Base-by-base conservation (phyloP, 208 protist species). In the Vickermania ingenoplastis region DNA sequence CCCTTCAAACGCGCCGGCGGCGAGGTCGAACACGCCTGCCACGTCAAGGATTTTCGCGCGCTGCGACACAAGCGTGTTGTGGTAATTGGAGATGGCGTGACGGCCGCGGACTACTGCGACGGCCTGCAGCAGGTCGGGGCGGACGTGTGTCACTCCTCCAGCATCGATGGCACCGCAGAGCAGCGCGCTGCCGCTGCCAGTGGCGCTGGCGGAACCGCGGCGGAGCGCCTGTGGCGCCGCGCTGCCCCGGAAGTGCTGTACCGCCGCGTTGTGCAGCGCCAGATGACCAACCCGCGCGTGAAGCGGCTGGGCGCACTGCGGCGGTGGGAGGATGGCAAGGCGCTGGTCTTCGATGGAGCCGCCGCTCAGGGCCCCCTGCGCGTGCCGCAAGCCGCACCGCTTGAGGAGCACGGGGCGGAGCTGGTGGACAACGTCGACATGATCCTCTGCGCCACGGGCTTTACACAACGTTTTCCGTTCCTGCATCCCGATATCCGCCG, bases 11-110 rank as follows among this genome's bases (percentile, higher is more conserved):
- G 25, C 2, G 71, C 58, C 4, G 83, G 84, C 22, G 85, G 85
- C 4, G 88, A 95, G 64, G 27, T 95, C 53, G 74, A 87, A 61
- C 88, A 95, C 76, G 63, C 83, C 41, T 75, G 80, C 2, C 79
- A 92, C 67, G 75, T 91, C 24, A 95, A 95, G 68, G 81, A 90
- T 65, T 95, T 92, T 61, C 79, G 88, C 2, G 59, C 68, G 3
- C 83, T 87, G n/a, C 71, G 70, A 51, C 53, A 56, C 7, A 88
- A 89, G 68, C 73, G 81, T 14, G 83, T 92, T 27, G 84, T 87
- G 24, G 81, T 95, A 5, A 67, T 95, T 1, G 88, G 88, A 45
- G 81, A 92, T 63, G 88, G 81, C 51, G 82, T 88, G 14, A 81
- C 80, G 0, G 88, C 88, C 36, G 86, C 79, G 61, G 82, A 95